These are phyloP conservation scores for Pezicula neosporulosa DNA, from an alignment of 2,329 filamentous ascomycete species.

Conservation along the genomic window DNA sequence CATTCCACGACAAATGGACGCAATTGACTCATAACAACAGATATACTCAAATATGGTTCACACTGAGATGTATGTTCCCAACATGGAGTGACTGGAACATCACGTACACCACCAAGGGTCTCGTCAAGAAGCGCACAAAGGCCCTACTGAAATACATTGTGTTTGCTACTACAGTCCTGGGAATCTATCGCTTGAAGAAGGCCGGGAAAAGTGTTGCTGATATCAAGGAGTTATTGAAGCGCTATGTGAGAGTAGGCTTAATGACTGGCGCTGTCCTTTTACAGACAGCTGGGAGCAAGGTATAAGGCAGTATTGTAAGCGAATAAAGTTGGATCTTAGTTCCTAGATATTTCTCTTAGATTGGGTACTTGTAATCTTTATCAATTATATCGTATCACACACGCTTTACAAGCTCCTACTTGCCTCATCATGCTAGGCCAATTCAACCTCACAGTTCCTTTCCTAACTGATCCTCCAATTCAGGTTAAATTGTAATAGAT, in stretches of 20 bases:
- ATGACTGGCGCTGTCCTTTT: conserved; percentile 5
- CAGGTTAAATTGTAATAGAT: too few relatives aligned
- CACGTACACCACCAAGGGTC: conserved; percentile 44
- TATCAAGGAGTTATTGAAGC: not conserved
- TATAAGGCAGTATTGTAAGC: conserved; percentile 1
- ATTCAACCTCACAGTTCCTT: too few relatives aligned
- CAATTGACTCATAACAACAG: conserved; percentile 25
- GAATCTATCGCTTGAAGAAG: not conserved
- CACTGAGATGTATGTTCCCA: conserved; percentile 46
- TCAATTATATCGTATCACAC: too few relatives aligned
- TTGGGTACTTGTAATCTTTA: too few relatives aligned
- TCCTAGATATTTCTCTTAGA: too few relatives aligned
- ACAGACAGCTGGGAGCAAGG: conserved; percentile 7
- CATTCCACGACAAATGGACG: not conserved
- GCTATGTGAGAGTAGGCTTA: conserved; percentile 2
- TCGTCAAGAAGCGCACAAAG: conserved; percentile 26
- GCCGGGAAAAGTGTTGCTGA: not conserved
- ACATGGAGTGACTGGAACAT: conserved; percentile 51
- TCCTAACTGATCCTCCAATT: too few relatives aligned
- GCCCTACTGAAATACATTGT: conserved; percentile 16
- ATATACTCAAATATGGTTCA: conserved; percentile 48
- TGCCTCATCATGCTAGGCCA: too few relatives aligned
- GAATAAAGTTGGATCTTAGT: not conserved
- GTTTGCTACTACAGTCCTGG: conserved; percentile 16
- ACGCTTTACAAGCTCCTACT: too few relatives aligned